A percentile compares a stretch with the other conserved stretches of the same genome.
Evolutionary conservation across 208 protist species (phyloP).

Genomic region (Leishmania amazonensis): DNA sequence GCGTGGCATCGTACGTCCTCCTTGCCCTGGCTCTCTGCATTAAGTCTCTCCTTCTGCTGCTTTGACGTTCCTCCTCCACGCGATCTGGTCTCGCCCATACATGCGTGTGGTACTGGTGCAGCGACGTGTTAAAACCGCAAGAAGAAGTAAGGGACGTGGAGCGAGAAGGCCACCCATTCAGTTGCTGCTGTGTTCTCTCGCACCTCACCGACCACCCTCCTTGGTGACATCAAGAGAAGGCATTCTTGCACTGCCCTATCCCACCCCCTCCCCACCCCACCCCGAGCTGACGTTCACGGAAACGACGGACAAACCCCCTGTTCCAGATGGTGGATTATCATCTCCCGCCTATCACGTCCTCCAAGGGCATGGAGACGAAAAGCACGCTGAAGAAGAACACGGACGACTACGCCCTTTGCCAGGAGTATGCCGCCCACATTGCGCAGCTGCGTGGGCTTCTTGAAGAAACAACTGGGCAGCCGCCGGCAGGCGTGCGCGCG

Average conservation of each 20-base stretch:
- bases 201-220: not conserved
- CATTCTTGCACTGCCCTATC: too few species aligned
- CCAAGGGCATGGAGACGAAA: not conserved
- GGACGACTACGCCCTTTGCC: constrained; percentile 31
- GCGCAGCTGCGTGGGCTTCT: constrained; percentile 68
- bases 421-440: constrained; percentile 49
- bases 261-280: not conserved
- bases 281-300: not conserved
- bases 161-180: not conserved
- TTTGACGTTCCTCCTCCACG: not conserved
- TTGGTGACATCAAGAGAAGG: not conserved
- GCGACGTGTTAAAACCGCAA: not conserved
- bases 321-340: constrained; percentile 5
- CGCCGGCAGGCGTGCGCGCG: constrained; percentile 47
- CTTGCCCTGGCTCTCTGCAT: not conserved
- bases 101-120: not conserved
- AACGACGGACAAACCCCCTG: too few species aligned
- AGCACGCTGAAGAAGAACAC: not conserved
- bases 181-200: not conserved
- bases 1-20: not conserved
- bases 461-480: constrained; percentile 55
- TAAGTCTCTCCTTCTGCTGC: not conserved
- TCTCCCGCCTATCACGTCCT: not conserved
- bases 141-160: not conserved
- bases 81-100: not conserved